Conservation (phyloP, 1,139 yeast species). For the Eremothecium cymbalariae region DNA sequence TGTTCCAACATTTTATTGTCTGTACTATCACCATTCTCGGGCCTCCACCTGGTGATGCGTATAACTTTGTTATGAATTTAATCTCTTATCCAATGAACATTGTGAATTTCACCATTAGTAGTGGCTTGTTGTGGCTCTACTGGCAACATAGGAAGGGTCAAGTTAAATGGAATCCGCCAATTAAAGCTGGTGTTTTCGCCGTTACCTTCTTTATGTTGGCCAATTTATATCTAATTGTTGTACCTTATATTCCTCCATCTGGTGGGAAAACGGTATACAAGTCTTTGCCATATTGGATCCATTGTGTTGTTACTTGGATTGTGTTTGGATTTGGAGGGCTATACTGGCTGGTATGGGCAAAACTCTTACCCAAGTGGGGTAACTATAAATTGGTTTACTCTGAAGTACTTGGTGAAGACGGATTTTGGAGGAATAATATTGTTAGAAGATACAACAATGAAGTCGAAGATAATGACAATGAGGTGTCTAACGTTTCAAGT, state of each 20-base stretch:
- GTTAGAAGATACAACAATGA: slow-evolving; percentile 32
- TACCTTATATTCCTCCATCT: slow-evolving; percentile 76
- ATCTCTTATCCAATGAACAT: slow-evolving; percentile 71
- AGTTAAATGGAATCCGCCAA: slow-evolving; percentile 65
- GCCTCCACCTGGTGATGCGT: slow-evolving; percentile 63
- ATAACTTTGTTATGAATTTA: slow-evolving; percentile 63
- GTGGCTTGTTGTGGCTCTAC: slow-evolving; percentile 61
- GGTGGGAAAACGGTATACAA: slow-evolving; percentile 60
- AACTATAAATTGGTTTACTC: slow-evolving; percentile 51
- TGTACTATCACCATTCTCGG: slow-evolving; percentile 49
- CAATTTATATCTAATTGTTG: slow-evolving; percentile 61
- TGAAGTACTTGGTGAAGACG: slow-evolving; percentile 58
- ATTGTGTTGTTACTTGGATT: slow-evolving; percentile 78
- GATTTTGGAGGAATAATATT: slow-evolving; percentile 66
- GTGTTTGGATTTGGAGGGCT: slow-evolving; percentile 61
- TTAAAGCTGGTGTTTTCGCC: slow-evolving; percentile 59
- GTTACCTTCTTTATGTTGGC: slow-evolving; percentile 57
- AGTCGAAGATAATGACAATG: slow-evolving; percentile 8
- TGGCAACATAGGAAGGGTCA: slow-evolving; percentile 46
- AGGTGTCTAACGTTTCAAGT: not conserved
- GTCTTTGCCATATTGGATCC: slow-evolving; percentile 66
- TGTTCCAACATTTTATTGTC: slow-evolving; percentile 47
- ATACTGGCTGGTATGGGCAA: slow-evolving; percentile 66
- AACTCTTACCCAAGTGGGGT: slow-evolving; percentile 49
- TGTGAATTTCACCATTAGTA: slow-evolving; percentile 65